Percentiles rank a stretch among this genome's conserved stretches.
phyloP scores from a whole-genome alignment of 2,329 filamentous ascomycete genomes.

The Exophiala phaeomuriformis region DNA sequence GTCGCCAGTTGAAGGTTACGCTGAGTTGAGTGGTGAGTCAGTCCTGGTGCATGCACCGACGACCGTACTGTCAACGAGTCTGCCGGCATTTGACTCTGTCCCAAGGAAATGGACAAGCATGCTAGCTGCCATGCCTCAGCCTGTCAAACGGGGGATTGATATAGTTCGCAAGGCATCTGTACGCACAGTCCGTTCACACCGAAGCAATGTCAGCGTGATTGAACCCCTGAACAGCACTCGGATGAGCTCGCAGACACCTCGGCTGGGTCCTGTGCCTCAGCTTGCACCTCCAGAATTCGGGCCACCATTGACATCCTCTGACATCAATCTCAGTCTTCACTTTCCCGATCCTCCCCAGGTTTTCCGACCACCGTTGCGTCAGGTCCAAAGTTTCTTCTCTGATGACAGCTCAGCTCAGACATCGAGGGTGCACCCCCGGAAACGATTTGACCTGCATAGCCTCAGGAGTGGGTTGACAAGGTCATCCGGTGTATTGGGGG shows the following conservation, averaged over 20 bases:
- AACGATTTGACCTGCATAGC: constrained; percentile 20
- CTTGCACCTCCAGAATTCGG: constrained; percentile 23
- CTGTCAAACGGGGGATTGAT: constrained; percentile 20
- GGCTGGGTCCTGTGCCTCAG: constrained; percentile 18
- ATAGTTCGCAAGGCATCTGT: constrained; percentile 23
- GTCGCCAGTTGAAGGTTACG: constrained; percentile 22
- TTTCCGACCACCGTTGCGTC: constrained; percentile 25
- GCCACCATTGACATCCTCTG: constrained; percentile 19
- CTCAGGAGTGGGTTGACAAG: constrained; percentile 17
- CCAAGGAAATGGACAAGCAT: constrained; percentile 24
- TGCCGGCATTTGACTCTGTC: constrained; percentile 10
- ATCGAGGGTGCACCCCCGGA: constrained; percentile 3
- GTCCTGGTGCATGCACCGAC: constrained; percentile 11
- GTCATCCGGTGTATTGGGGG: constrained; percentile 12
- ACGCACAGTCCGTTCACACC: constrained; percentile 17
- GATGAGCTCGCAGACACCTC: constrained; percentile 10
- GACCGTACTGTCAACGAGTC: constrained; percentile 2
- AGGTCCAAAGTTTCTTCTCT: constrained; percentile 34
- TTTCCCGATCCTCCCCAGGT: constrained; percentile 11
- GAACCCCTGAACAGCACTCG: constrained; percentile 25
- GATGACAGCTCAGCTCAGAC: constrained; percentile 33
- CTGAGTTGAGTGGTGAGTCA: constrained; percentile 25
- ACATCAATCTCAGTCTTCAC: constrained; percentile 26
- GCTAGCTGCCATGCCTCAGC: constrained; percentile 21
- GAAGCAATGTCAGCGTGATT: constrained; percentile 24